These are phyloP conservation scores for Diaporthe destruens DNA, from an alignment of 2,329 filamentous ascomycete species.

Conservation along the genomic window DNA sequence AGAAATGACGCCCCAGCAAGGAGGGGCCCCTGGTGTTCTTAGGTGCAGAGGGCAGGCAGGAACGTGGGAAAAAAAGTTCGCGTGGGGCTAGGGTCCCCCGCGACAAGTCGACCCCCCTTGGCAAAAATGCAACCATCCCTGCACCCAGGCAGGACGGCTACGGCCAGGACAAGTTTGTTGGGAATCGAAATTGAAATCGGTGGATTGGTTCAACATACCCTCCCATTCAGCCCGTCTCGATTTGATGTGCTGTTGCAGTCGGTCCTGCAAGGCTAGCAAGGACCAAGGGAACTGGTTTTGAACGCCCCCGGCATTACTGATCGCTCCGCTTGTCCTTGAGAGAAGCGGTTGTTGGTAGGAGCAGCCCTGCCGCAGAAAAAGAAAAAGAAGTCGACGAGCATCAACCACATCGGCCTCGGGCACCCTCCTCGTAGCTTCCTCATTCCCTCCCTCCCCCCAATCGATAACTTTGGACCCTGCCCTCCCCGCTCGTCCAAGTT, in stretches of 20 bases:
- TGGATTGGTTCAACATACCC: conserved; percentile 33
- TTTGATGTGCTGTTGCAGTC: conserved; percentile 22
- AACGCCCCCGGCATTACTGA: conserved; percentile 20
- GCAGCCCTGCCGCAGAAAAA: not conserved
- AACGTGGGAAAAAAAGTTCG: conserved; percentile 12
- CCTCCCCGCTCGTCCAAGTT: conserved; percentile 16
- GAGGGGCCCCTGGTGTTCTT: conserved; percentile 33
- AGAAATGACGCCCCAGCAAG: not conserved
- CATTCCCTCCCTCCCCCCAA: conserved; percentile 10
- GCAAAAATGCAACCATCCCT: conserved; percentile 32
- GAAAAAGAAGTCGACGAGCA: conserved; percentile 27
- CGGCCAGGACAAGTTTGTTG: conserved; percentile 26
- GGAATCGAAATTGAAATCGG: conserved; percentile 34
- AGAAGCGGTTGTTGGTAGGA: not conserved
- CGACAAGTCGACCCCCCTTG: conserved; percentile 24
- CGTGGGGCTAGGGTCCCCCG: conserved; percentile 33
- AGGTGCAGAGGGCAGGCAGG: conserved; percentile 11
- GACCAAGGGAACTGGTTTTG: conserved; percentile 25
- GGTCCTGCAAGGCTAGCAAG: conserved; percentile 24
- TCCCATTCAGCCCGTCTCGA: conserved; percentile 11
- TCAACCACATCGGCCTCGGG: not conserved
- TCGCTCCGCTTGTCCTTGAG: conserved; percentile 15
- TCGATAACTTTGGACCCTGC: conserved; percentile 32
- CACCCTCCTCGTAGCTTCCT: conserved; percentile 5
- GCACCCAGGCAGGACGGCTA: conserved; percentile 8